These are phyloP conservation scores for Malassezia psittaci DNA, from an alignment of 1,284 basidiomycete species.

Conservation along the genomic window DNA sequence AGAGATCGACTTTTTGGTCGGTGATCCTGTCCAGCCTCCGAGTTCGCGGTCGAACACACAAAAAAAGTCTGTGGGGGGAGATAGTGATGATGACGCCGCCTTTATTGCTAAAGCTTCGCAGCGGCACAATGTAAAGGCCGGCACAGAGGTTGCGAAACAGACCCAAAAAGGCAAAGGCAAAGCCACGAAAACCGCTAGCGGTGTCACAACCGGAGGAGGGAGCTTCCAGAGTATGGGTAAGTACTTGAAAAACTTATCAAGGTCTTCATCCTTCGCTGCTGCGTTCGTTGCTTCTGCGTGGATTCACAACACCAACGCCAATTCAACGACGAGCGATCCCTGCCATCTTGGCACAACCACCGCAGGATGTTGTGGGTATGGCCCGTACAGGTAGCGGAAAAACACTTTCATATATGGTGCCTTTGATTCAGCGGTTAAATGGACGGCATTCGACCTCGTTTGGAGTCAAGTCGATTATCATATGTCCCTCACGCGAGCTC, in stretches of 20 bases:
- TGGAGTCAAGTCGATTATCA: constrained; percentile 75
- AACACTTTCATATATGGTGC: constrained; percentile 90
- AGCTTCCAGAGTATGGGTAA: constrained; percentile 46
- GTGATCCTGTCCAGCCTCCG: constrained; percentile 15
- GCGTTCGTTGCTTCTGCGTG: constrained; percentile 77
- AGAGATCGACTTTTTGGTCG: constrained; percentile 37
- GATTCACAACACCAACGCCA: constrained; percentile 88
- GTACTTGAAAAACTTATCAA: background rate
- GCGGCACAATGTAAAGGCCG: constrained; percentile 42
- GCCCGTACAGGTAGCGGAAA: constrained; percentile 96
- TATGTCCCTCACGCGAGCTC: constrained; percentile 85
- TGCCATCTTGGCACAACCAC: constrained; percentile 68
- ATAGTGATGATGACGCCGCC: constrained; percentile 31
- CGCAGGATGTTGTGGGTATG: constrained; percentile 94
- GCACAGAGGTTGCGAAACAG: constrained; percentile 35
- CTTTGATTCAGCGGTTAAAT: constrained; percentile 74
- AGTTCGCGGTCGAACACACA: background rate
- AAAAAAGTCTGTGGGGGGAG: constrained; percentile 4
- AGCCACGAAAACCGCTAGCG: constrained; percentile 30
- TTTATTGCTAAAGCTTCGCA: constrained; percentile 43
- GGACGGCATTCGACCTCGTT: constrained; percentile 69
- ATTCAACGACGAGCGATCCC: constrained; percentile 89
- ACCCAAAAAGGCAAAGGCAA: constrained; percentile 26
- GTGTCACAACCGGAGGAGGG: constrained; percentile 36
- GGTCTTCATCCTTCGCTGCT: constrained; percentile 65